These are phyloP conservation scores for Cladosporium sp. DNA, from an alignment of 2,329 filamentous ascomycete species.

Conservation along the genomic window DNA sequence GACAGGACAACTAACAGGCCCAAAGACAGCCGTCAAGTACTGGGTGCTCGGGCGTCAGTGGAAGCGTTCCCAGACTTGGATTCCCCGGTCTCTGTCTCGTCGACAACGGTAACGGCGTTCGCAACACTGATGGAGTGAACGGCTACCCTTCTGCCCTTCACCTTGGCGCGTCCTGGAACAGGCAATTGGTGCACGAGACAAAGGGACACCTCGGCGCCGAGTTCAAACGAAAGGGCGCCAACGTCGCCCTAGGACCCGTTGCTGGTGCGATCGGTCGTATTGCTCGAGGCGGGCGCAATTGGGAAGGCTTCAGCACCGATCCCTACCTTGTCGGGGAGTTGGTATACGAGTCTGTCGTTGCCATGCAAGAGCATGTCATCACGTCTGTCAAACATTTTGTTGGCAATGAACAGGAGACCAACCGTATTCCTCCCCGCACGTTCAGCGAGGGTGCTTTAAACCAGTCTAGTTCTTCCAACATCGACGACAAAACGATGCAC, in stretches of 20 bases:
- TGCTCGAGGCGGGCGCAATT: conserved; percentile 30
- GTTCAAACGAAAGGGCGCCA: conserved; percentile 31
- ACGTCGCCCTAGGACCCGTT: conserved; percentile 44
- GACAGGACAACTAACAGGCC: background rate
- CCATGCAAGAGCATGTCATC: conserved; percentile 43
- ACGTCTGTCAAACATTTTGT: conserved; percentile 34
- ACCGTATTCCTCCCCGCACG: conserved; percentile 20
- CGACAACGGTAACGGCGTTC: conserved; percentile 35
- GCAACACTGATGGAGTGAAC: conserved; percentile 29
- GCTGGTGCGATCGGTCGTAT: conserved; percentile 30
- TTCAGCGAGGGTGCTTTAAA: conserved; percentile 35
- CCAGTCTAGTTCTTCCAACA: conserved; percentile 45
- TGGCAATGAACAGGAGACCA: conserved; percentile 29
- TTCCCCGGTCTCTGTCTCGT: conserved; percentile 39
- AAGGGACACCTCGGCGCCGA: conserved; percentile 32
- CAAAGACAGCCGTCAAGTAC: conserved; percentile 16
- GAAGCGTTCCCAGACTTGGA: conserved; percentile 45
- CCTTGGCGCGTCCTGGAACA: conserved; percentile 49
- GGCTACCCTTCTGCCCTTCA: conserved; percentile 36
- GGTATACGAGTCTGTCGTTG: conserved; percentile 26
- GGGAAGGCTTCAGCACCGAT: conserved; percentile 24
- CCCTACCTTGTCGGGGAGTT: conserved; percentile 28
- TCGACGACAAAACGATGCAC: conserved; percentile 41
- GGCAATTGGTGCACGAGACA: conserved; percentile 30
- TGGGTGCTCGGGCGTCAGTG: conserved; percentile 68